Evolutionary conservation across 192 early-diverging fungal species (phyloP).

Genomic region (Gamsiella multidivaricata): DNA sequence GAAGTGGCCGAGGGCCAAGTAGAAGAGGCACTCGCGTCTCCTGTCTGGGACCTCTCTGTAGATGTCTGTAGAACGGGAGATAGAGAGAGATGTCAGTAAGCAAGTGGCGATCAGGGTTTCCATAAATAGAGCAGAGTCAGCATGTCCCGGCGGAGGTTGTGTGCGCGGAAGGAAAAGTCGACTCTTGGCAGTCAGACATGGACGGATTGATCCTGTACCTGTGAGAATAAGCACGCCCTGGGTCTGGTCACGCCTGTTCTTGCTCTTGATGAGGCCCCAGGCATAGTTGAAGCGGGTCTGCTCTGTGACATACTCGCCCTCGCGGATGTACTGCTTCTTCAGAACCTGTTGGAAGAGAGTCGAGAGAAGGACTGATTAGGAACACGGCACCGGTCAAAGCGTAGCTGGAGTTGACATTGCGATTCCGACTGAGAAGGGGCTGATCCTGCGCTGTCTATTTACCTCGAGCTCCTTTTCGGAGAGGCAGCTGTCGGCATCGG

Average conservation of each 20-base stretch:
- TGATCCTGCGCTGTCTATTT: too few relatives aligned
- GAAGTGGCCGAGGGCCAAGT: slow-evolving; percentile 90
- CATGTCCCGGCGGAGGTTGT: too few relatives aligned
- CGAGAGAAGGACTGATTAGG: not conserved
- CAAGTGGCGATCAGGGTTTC: not conserved
- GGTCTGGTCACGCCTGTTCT: slow-evolving; percentile 72
- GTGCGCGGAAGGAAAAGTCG: too few relatives aligned
- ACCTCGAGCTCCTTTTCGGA: slow-evolving; percentile 53
- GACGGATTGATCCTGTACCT: slow-evolving; percentile 57
- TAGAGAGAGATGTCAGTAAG: not conserved
- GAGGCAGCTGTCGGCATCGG: slow-evolving; percentile 50
- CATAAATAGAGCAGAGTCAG: too few relatives aligned
- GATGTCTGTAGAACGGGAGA: slow-evolving; percentile 72
- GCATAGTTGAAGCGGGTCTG: slow-evolving; percentile 99
- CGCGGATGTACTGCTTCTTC: slow-evolving; percentile 76
- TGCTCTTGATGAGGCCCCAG: slow-evolving; percentile 88
- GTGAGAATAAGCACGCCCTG: slow-evolving; percentile 80
- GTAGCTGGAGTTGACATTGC: too few relatives aligned
- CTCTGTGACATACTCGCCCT: slow-evolving; percentile 70
- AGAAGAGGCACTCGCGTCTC: slow-evolving; percentile 95
- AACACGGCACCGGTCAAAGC: too few relatives aligned
- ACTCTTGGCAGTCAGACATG: slow-evolving; percentile 21
- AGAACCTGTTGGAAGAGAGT: slow-evolving; percentile 64
- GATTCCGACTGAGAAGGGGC: too few relatives aligned
- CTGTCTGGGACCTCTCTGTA: slow-evolving; percentile 84